Percentiles rank a stretch among this genome's conserved stretches.
Conservation (phyloP, 2,329 filamentous ascomycete species). For the Fonsecaea monophora region DNA sequence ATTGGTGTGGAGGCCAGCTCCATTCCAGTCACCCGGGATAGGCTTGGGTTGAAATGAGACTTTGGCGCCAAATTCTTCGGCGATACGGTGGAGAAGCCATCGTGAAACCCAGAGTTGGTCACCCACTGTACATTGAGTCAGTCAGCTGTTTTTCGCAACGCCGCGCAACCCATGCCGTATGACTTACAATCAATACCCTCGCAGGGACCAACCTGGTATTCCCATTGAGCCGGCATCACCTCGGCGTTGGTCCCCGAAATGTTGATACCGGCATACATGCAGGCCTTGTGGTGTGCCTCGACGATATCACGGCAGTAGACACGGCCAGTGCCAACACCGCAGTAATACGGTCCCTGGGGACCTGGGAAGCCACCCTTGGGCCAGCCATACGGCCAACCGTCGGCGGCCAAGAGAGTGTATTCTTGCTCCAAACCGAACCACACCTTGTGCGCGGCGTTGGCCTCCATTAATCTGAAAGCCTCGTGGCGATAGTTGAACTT, state of each 20-base stretch:
- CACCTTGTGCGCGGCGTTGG: conserved; percentile 79
- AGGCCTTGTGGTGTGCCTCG: conserved; percentile 91
- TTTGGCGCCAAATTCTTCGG: conserved; percentile 95
- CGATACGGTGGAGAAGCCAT: conserved; percentile 86
- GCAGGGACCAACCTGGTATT: conserved; percentile 95
- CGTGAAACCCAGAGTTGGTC: conserved; percentile 95
- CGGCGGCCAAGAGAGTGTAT: conserved; percentile 88
- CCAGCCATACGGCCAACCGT: conserved; percentile 92
- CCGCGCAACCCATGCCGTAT: neutral
- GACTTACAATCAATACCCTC: conserved; percentile 77
- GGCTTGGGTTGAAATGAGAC: conserved; percentile 97
- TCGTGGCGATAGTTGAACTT: conserved; percentile 98
- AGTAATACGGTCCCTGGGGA: conserved; percentile 95
- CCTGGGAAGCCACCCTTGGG: conserved; percentile 86
- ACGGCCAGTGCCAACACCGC: conserved; percentile 95
- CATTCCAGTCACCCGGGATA: conserved; percentile 96
- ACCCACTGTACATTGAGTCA: conserved; percentile 69
- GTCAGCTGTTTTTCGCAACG: conserved; percentile 40
- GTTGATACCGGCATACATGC: conserved; percentile 84
- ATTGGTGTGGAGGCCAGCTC: conserved; percentile 91
- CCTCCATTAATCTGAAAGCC: conserved; percentile 85
- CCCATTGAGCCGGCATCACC: conserved; percentile 98
- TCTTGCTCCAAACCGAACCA: conserved; percentile 99
- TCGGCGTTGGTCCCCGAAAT: conserved; percentile 99
- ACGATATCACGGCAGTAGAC: conserved; percentile 98